Conservation (phyloP, 2,329 filamentous ascomycete species). For the Hypoxylon sp. region DNA sequence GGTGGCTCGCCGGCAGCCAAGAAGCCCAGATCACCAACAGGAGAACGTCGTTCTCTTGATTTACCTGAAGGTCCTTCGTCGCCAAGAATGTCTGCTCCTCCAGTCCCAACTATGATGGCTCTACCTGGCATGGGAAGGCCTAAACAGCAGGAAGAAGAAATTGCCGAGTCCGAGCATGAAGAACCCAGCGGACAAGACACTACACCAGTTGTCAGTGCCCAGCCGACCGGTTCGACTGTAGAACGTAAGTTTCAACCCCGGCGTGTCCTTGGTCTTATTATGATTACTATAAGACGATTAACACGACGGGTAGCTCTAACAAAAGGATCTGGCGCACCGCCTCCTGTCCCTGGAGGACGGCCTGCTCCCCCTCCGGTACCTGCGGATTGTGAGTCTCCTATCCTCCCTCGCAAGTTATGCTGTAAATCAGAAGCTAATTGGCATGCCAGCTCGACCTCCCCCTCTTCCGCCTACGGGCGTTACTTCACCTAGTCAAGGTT, state of each 20-base stretch:
- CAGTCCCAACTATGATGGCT: slow-evolving; percentile 67
- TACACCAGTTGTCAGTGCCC: slow-evolving; percentile 44
- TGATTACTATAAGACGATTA: slow-evolving; percentile 35
- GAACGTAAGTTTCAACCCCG: slow-evolving; percentile 41
- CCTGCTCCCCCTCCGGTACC: slow-evolving; percentile 67
- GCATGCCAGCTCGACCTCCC: slow-evolving; percentile 66
- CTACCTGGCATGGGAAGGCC: slow-evolving; percentile 77
- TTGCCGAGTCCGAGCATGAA: slow-evolving; percentile 58
- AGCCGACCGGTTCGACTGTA: slow-evolving; percentile 33
- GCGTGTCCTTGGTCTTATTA: slow-evolving; percentile 25
- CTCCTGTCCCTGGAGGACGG: slow-evolving; percentile 60
- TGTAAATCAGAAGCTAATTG: slow-evolving; percentile 40
- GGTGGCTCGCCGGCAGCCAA: slow-evolving; percentile 57
- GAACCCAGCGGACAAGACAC: slow-evolving; percentile 48
- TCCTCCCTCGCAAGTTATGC: too few relatives aligned
- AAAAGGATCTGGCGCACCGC: slow-evolving; percentile 46
- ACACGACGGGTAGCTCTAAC: slow-evolving; percentile 44
- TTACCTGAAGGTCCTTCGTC: slow-evolving; percentile 53
- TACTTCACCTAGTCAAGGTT: slow-evolving; percentile 77
- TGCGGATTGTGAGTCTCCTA: slow-evolving; percentile 63
- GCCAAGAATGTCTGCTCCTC: slow-evolving; percentile 57
- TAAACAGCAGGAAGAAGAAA: slow-evolving; percentile 55
- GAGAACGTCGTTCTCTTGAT: slow-evolving; percentile 55
- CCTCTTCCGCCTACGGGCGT: slow-evolving; percentile 61
- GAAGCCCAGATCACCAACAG: slow-evolving; percentile 62